Evolutionary conservation across 495 filamentous ascomycete genomes (phyloP).

Genomic region (Aspergillus baeticus): DNA sequence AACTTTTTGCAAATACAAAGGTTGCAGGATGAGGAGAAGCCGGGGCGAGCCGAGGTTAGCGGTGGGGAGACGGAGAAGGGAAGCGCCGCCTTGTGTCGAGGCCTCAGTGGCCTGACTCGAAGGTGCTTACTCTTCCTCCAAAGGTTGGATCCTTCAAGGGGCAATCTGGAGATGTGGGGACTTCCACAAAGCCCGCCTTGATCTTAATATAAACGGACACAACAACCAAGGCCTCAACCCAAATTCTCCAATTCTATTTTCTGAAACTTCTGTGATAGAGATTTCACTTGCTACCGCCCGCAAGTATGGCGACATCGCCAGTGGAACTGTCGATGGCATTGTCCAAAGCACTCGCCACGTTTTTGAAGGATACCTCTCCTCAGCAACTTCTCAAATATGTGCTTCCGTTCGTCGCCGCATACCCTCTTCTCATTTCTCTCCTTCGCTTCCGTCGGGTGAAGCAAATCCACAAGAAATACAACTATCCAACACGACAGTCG

Average conservation of each 20-base stretch:
- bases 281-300: too few species aligned
- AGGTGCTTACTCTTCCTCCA: too few species aligned
- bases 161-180: neutral
- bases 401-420: slow-evolving; percentile 24
- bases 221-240: too few species aligned
- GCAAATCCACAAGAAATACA: slow-evolving; percentile 43
- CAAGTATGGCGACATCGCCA: neutral
- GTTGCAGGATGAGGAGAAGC: neutral
- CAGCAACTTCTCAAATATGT: slow-evolving; percentile 27
- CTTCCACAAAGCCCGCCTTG: neutral
- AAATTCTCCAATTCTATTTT: too few species aligned
- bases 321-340: neutral
- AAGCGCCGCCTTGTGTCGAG: neutral
- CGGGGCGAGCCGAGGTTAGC: neutral
- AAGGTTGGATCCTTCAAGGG: too few species aligned
- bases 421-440: slow-evolving; percentile 29
- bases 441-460: slow-evolving; percentile 52
- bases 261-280: too few species aligned
- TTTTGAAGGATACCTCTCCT: slow-evolving; percentile 1
- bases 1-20: neutral
- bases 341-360: neutral
- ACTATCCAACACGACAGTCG: slow-evolving; percentile 53
- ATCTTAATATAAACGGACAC: too few species aligned
- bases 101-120: neutral
- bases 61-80: neutral